Base-by-base conservation (phyloP, 140 eudicot species). In the Stevia rebaudiana region DNA sequence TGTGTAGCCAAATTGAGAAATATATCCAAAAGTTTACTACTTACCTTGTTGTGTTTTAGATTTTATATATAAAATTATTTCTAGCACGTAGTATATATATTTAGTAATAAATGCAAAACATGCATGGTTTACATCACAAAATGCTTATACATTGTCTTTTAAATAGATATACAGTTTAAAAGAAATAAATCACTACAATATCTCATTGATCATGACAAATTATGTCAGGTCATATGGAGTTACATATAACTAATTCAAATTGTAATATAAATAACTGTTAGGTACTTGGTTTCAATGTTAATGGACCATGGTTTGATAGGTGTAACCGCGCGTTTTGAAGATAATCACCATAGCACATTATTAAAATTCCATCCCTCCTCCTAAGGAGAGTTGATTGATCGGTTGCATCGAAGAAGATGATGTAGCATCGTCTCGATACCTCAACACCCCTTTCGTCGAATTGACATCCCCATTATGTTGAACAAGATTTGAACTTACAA, bases 301-400 rank as follows among this genome's bases (percentile, higher is more conserved):
- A 62, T 23, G 3, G 4, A 54, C 72, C 72, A 41, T 64, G 44
- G 40, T 61, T 53, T 30, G 17, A 41, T 71, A 11, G 8, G 41
- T 44, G 60, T 56, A 65, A 15, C 13, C 23, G n/a, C n/a, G n/a
- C n/a, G 11, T 44, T 23, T 41, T 17, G 43, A 58, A 49, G 12
- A 62, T 15, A 39, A 49, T 42, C 50, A 43, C 44, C 59, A 53
- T 72, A 18, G 28, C 50, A 19, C 46, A 41, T 22, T 13, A 39
- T 35, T 13, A 87, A 48, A 87, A 87, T 48, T 82, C 83, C 79
- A 71, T 74, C 69, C 82, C 94, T 36, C 85, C 83, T 19, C 85
- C 75, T 46, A 81, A 84, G 15, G 95, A 81, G 40, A 87, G 74
- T 41, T 78, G 88, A 74, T 81, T 82, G 48, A 74, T 78, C 2